Conservation (phyloP, 176 grass and related monocot genomes). For the Secale cereale region DNA sequence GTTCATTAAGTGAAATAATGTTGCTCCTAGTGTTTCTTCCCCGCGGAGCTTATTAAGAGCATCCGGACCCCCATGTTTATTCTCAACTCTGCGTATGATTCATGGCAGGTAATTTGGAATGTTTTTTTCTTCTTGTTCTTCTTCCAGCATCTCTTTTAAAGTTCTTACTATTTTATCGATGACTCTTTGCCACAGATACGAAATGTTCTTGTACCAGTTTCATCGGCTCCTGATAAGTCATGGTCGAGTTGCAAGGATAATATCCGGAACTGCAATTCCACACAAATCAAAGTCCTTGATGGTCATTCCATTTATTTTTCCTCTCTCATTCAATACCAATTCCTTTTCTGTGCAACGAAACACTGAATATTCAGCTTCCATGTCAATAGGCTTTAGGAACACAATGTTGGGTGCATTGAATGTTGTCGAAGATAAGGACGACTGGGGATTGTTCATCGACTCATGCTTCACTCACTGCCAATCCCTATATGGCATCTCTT, state of each 20-base stretch:
- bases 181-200: neutral
- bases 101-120: constrained; percentile 51
- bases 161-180: neutral
- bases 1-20: too few relatives aligned
- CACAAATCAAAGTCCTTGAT: constrained; percentile 45
- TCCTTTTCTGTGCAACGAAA: neutral
- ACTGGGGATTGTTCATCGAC: constrained; percentile 62
- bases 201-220: constrained; percentile 32
- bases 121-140: neutral
- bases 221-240: constrained; percentile 30
- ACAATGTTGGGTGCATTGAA: constrained; percentile 39
- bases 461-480: constrained; percentile 80
- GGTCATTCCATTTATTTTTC: neutral
- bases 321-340: neutral
- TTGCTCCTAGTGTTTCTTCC: constrained; percentile 56
- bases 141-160: neutral
- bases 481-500: constrained; percentile 37
- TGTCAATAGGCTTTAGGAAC: constrained; percentile 36
- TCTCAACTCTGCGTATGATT: constrained; percentile 63
- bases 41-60: constrained; percentile 54
- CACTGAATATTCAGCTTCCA: neutral
- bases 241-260: constrained; percentile 48
- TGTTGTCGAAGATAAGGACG: constrained; percentile 22
- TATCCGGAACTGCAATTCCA: constrained; percentile 40
- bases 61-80: constrained; percentile 53